A percentile compares a stretch with the other conserved stretches of the same genome.
phyloP scores from a whole-genome alignment of 2,329 filamentous ascomycete genomes.

The Pyrenophora tritici-repentis region DNA sequence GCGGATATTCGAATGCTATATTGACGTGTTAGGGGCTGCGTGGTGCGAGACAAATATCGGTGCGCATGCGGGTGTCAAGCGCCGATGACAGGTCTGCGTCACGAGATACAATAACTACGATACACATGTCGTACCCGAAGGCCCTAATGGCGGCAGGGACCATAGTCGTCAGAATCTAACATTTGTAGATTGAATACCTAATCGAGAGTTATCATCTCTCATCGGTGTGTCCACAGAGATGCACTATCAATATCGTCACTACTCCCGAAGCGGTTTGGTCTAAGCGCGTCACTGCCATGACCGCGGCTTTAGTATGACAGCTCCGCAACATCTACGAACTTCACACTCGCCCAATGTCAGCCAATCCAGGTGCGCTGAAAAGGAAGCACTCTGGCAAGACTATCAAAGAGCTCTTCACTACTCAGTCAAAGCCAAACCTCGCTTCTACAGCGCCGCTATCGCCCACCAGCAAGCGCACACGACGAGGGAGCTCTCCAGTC shows the following conservation, averaged over 20 bases:
- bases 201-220: not conserved
- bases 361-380: conserved; percentile 39
- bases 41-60: too few relatives aligned
- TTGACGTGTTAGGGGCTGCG: too few relatives aligned
- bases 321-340: conserved; percentile 18
- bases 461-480: conserved; percentile 38
- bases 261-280: conserved; percentile 17
- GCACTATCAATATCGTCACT: conserved; percentile 20
- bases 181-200: not conserved
- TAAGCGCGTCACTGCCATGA: conserved; percentile 37
- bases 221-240: not conserved
- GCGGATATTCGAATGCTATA: too few relatives aligned
- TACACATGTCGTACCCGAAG: not conserved
- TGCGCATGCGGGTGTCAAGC: not conserved
- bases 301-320: conserved; percentile 24
- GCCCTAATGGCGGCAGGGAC: not conserved
- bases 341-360: conserved; percentile 39
- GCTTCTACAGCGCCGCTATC: conserved; percentile 32
- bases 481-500: conserved; percentile 32
- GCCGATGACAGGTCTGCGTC: conserved; percentile 9
- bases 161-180: not conserved
- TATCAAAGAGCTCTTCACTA: conserved; percentile 44
- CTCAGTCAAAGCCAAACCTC: conserved; percentile 41
- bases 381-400: conserved; percentile 45
- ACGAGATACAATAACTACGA: conserved; percentile 4